Evolutionary conservation across 768 basidiomycete genomes (phyloP).

Genomic region (Leccinum truebloodii): DNA sequence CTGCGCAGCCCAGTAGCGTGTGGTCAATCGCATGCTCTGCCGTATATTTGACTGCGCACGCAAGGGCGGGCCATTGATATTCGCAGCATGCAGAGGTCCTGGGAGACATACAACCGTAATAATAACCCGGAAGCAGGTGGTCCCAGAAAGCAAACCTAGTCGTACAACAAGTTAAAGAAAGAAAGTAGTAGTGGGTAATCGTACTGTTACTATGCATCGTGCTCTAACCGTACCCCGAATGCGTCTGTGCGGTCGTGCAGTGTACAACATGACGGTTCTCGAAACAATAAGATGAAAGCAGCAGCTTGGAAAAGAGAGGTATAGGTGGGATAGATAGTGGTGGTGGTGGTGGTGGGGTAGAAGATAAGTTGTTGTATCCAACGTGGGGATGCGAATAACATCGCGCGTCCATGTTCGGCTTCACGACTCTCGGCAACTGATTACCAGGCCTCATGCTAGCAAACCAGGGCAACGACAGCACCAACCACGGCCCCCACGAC

Average conservation of each 20-base stretch:
- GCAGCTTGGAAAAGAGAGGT: background rate
- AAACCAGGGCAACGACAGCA: slow-evolving; percentile 10
- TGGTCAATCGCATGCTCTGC: background rate
- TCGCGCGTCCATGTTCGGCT: background rate
- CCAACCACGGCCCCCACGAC: slow-evolving; percentile 6
- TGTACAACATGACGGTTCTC: background rate
- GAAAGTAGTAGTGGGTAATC: background rate
- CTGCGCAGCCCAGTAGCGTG: background rate
- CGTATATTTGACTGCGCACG: background rate
- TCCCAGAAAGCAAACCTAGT: background rate
- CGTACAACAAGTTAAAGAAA: background rate
- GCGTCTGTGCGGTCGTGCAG: background rate
- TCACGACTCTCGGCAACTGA: background rate
- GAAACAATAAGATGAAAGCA: background rate
- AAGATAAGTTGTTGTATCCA: background rate
- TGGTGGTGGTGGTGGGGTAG: background rate
- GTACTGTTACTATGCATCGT: slow-evolving; percentile 3
- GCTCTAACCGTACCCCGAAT: background rate
- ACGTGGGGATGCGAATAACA: background rate
- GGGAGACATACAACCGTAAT: background rate
- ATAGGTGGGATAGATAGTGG: background rate
- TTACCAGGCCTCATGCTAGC: background rate
- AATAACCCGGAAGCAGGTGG: background rate
- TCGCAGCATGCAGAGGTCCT: background rate
- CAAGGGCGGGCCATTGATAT: background rate